phyloP scores from a whole-genome alignment of 1,284 basidiomycete species.

The Marasmius fiardii region DNA sequence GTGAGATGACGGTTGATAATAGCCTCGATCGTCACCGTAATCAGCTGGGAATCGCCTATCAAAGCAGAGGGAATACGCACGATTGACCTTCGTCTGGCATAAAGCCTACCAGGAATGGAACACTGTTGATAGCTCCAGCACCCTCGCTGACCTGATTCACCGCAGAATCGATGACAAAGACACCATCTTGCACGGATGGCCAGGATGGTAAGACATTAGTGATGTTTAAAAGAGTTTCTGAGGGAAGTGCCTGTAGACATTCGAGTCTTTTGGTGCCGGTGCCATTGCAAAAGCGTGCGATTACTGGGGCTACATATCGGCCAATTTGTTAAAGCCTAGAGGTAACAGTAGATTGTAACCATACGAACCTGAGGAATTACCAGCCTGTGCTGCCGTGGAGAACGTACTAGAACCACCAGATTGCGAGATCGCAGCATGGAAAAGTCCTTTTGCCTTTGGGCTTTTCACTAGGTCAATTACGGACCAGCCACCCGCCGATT shows the following conservation, averaged over 20 bases:
- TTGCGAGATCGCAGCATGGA: conserved; percentile 9
- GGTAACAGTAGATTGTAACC: too few species aligned
- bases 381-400: conserved; percentile 1
- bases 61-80: conserved; percentile 8
- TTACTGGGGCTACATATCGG: conserved; percentile 13
- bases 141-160: conserved; percentile 15
- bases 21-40: conserved; percentile 8
- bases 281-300: conserved; percentile 13
- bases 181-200: conserved; percentile 15
- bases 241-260: conserved; percentile 19
- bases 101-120: conserved; percentile 17
- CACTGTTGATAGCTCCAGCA: conserved; percentile 15
- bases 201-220: conserved; percentile 13
- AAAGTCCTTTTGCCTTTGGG: conserved; percentile 11
- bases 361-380: neutral
- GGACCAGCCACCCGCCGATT: conserved; percentile 14
- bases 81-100: conserved; percentile 22
- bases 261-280: conserved; percentile 15
- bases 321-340: too few species aligned
- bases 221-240: conserved; percentile 16
- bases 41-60: neutral
- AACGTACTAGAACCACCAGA: conserved; percentile 10
- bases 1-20: conserved; percentile 11
- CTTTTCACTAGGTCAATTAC: conserved; percentile 13
- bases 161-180: conserved; percentile 14